These are phyloP conservation scores for Beauveria varroae DNA, from an alignment of 2,329 filamentous ascomycete species.

Conservation along the genomic window DNA sequence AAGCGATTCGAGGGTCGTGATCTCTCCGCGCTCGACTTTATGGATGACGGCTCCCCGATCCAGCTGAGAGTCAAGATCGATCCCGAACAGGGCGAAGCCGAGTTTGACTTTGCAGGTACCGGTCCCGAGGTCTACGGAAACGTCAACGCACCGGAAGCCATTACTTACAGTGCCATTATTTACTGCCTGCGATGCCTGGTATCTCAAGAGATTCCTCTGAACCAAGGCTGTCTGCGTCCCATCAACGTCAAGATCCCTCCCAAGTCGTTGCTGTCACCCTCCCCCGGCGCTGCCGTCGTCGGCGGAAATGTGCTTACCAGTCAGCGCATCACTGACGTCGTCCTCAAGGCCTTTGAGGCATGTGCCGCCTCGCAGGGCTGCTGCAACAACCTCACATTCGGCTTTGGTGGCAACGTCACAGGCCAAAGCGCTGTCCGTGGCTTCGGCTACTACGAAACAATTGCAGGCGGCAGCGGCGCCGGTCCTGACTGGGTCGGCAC, in stretches of 20 bases:
- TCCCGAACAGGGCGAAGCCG: constrained; percentile 63
- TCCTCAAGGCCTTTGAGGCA: constrained; percentile 65
- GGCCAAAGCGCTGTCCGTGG: constrained; percentile 31
- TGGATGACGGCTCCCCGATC: constrained; percentile 80
- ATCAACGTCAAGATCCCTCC: constrained; percentile 68
- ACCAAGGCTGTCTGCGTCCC: constrained; percentile 73
- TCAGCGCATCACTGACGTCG: constrained; percentile 37
- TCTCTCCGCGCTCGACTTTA: constrained; percentile 66
- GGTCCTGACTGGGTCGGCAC: constrained; percentile 45
- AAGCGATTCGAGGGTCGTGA: constrained; percentile 63
- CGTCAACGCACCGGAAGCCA: constrained; percentile 73
- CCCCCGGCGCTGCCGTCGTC: constrained; percentile 70
- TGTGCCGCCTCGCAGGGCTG: constrained; percentile 74
- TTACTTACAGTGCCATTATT: constrained; percentile 81
- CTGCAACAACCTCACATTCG: constrained; percentile 80
- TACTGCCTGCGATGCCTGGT: constrained; percentile 78
- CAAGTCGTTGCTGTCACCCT: constrained; percentile 67
- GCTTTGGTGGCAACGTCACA: constrained; percentile 48
- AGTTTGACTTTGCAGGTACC: constrained; percentile 75
- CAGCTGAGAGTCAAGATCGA: constrained; percentile 68
- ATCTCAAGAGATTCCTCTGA: constrained; percentile 72
- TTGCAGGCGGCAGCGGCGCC: constrained; percentile 57
- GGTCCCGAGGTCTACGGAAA: constrained; percentile 75
- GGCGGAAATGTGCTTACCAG: constrained; percentile 64
- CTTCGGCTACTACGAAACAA: constrained; percentile 55